Base-by-base conservation (phyloP, 371 early-diverging fungal species). In the Mucor piriformis region DNA sequence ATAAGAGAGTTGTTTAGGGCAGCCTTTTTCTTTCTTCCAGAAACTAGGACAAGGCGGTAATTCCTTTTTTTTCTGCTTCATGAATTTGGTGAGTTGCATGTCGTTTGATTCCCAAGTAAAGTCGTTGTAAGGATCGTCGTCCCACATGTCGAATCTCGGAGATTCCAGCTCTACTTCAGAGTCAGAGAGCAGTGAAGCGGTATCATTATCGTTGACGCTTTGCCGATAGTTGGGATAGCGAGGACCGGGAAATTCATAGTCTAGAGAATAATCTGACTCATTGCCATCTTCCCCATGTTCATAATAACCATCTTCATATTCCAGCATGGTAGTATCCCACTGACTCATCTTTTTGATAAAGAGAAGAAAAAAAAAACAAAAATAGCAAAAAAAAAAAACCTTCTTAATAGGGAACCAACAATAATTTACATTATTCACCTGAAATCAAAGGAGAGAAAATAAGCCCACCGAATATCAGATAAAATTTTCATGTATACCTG, bases 101-200 rank as follows among this genome's bases (percentile, higher is more conserved):
- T 78, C 78, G 37, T 78, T 78, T 23, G 73, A 70, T 42, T 78
- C 67, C 78, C 78, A 78, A 12, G 78, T 78, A 50, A 63, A 78
- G 52, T 78, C 78, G 32, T 78, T 78, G 54, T 78, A 74, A 11
- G 67, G 75, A 47, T 78, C 78, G 57, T 78, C 78, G 35, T 78
- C 78, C 78, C 78, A 78, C 78, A 78, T 78, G 59, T 78, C 78
- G 40, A 74, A 78, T 35, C 67, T 66, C 27, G 61, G 40, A 21
- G 35, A 2, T 5, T 63, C 69, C 15, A 15, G 57, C 27, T 49
- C 58, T 23, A 29, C 27, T 21, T 37, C 62, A 5, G 33, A 23
- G 16, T 66, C 69, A 8, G 78, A 74, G 23, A 78, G 37, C 21
- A 70, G 71, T 5, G 78, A 78, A 32, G 73, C 69, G 32, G 53